A percentile compares a stretch with the other conserved stretches of the same genome.
Conservation (phyloP, 2,329 filamentous ascomycete genomes). For the Fusarium tricinctum region DNA sequence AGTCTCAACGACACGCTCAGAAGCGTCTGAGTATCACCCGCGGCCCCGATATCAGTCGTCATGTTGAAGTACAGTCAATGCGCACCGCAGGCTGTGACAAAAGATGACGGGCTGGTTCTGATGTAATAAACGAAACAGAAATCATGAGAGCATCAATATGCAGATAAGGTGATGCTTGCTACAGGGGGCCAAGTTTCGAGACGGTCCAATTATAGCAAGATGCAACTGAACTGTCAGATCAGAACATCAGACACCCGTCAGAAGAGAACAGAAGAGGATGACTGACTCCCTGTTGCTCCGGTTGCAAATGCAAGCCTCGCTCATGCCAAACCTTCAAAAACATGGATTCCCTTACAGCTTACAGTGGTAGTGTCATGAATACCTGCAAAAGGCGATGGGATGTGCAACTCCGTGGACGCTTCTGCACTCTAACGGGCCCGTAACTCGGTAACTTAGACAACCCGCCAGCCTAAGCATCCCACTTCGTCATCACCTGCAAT, state of each 20-base stretch:
- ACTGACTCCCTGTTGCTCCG: slow-evolving; percentile 24
- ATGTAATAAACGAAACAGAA: slow-evolving; percentile 30
- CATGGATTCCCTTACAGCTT: slow-evolving; percentile 40
- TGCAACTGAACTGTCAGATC: slow-evolving; percentile 18
- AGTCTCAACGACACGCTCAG: slow-evolving; percentile 1
- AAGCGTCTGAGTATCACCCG: background rate
- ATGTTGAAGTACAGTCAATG: slow-evolving; percentile 33
- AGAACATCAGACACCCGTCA: slow-evolving; percentile 14
- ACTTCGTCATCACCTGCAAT: slow-evolving; percentile 35
- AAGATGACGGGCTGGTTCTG: slow-evolving; percentile 10
- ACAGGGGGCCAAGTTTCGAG: slow-evolving; percentile 18
- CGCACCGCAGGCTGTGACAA: slow-evolving; percentile 13
- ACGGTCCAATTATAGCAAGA: slow-evolving; percentile 28
- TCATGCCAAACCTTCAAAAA: slow-evolving; percentile 26
- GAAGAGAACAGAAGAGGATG: background rate
- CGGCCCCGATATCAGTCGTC: slow-evolving; percentile 36
- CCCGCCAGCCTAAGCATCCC: slow-evolving; percentile 24
- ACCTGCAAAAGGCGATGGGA: slow-evolving; percentile 6
- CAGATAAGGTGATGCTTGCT: slow-evolving; percentile 6
- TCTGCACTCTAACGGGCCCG: slow-evolving; percentile 46
- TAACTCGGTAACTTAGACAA: slow-evolving; percentile 43
- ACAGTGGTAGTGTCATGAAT: slow-evolving; percentile 21
- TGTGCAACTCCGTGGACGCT: slow-evolving; percentile 33
- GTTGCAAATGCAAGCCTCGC: slow-evolving; percentile 34
- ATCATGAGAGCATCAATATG: slow-evolving; percentile 41